Percentiles rank a stretch among this genome's conserved stretches.
These are phyloP conservation scores for Ustilago lituana DNA, from an alignment of 1,284 basidiomycete genomes.

Conservation along the genomic window DNA sequence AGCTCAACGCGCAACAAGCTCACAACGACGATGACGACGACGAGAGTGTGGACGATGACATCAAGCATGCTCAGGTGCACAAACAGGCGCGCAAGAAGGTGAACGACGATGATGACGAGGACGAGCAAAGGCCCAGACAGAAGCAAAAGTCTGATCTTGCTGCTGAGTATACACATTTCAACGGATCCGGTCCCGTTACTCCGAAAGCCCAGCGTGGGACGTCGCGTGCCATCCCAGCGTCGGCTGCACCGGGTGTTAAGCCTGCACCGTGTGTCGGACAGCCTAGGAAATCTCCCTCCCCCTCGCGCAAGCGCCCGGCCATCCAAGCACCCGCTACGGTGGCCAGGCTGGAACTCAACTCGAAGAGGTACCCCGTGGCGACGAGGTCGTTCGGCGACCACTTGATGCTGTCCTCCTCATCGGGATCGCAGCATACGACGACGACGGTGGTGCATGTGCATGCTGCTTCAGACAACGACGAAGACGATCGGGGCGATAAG, in stretches of 20 bases:
- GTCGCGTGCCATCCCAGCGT: constrained; percentile 7
- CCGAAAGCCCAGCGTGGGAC: constrained; percentile 22
- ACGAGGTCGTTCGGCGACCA: constrained; percentile 21
- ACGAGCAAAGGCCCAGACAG: constrained; percentile 20
- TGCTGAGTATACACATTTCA: not conserved
- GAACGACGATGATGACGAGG: constrained; percentile 8
- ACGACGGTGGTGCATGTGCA: not conserved
- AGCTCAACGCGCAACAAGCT: not conserved
- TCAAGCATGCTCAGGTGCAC: constrained; percentile 8
- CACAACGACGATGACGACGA: constrained; percentile 11
- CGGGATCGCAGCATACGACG: too few relatives aligned
- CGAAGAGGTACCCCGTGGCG: constrained; percentile 16
- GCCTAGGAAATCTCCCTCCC: constrained; percentile 64
- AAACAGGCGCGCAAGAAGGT: constrained; percentile 12
- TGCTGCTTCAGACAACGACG: not conserved
- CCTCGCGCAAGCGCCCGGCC: constrained; percentile 54
- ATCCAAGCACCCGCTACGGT: constrained; percentile 42
- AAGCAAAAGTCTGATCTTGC: constrained; percentile 18
- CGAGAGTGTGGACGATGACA: constrained; percentile 9
- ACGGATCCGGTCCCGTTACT: constrained; percentile 16
- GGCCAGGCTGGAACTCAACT: constrained; percentile 30
- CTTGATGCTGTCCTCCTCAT: constrained; percentile 13
- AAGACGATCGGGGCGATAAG: not conserved
- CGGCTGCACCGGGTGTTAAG: constrained; percentile 47
- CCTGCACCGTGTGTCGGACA: constrained; percentile 66